Evolutionary conservation across 2,329 filamentous ascomycete genomes (phyloP), one percentile per base, ranked within the genome.

Genomic region (Penicillium digitatum): DNA sequence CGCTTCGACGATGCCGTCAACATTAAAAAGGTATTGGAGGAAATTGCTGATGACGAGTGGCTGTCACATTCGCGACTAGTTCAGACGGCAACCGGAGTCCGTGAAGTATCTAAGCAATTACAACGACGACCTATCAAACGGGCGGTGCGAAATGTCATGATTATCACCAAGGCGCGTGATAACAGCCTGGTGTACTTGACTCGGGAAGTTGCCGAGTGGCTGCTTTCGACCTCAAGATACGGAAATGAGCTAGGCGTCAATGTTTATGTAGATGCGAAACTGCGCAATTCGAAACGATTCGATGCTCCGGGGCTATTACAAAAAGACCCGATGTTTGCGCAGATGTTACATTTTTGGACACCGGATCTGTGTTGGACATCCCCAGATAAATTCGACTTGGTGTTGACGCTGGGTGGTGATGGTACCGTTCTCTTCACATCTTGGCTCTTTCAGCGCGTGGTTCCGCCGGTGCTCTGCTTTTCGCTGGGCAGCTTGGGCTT

Each of bases 231-330:
- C 3, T 91, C 94, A 12, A 85, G 94, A 45, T 96, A 99, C 71
- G 90, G 90, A 40, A 90, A 85, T 51, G 87, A 94, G 59, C 72
- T 94, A n/a, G 94, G 94, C 14, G 88, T 99, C 51, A 96, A 93
- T 66, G 94, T 99, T 61, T 97, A 95, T 69, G 94, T 99, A n/a
- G 94, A 99, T 73, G 89, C 91, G 62, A 97, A 99, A 77, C 80
- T 99, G 58, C 86, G 86, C 66, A 86, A 86, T 66, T 95, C 91
- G 5, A 92, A 90, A 72, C 88, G 94, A 48, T 99, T 99, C 71
- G 86, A 92, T 66, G 85, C 89, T 2, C 76, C 84, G 4, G 84
- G 85, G 29, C 80, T 99, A 52, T 65, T 93, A 7, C 83, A 84
- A 40, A 83, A 88, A 66, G 86, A 97, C 65, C 79, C 85, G 11